Base-by-base conservation (phyloP, 2,329 filamentous ascomycete species). In the Cladosporium sp. region DNA sequence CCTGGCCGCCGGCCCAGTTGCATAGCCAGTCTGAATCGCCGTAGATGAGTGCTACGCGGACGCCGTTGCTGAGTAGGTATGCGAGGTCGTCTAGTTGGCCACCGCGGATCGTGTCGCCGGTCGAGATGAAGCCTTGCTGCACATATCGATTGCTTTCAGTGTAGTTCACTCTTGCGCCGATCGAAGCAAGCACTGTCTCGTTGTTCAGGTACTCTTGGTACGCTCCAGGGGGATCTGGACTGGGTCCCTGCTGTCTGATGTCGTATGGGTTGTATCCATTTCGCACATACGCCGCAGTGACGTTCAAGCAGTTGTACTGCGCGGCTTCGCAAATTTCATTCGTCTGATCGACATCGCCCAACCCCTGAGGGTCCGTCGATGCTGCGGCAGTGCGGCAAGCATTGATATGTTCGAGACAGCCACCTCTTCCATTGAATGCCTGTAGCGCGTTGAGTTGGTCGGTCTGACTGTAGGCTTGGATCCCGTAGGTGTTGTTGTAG, bases 1-100 rank as follows among this genome's bases (percentile, higher is more conserved):
- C 83, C 68, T 93, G 79, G 34, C 87, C 88, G n/a, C 89, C 88
- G 58, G 85, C 73, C 81, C 85, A 81, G 60, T 81, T 81, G 66
- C 66, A 66, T n/a, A 67, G 55, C 74, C 74, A 66, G 74, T 78
- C 64, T 74, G 77, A 76, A 58, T 84, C 81, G 10, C 81, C 81
- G 65, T 91, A 89, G 52, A 89, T 79, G 52, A 92, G 71, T 5
- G 85, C 84, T 13, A 93, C 79, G 9, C 82, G 71, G 31, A 77
- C 65, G 33, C 73, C 72, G 3, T 63, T 62, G 45, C 60, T 59
- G 16, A 78, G 66, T 9, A 79, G 63, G 10, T 63, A 65, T 7
- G 70, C 71, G 9, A 77, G 59, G 46, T 73, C 71, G 4, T 69
- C 57, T 16, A 73, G 58, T 41, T 68, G 66, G 4, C 64, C 66